Base-by-base conservation (phyloP, 1,284 basidiomycete genomes). In the Gymnopus androsaceus region DNA sequence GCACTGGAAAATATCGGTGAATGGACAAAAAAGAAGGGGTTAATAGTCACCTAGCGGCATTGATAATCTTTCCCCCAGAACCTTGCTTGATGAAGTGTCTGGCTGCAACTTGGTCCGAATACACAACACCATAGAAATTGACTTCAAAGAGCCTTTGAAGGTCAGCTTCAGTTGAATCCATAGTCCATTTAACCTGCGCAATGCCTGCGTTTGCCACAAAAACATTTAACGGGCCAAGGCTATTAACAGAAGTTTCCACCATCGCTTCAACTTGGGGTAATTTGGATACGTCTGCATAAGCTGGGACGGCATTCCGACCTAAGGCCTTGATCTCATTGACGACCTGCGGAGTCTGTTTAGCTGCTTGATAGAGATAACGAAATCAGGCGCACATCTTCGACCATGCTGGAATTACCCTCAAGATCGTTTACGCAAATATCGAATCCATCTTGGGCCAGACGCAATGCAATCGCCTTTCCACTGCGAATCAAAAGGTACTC, bases 191-290 rank as follows among this genome's bases (percentile, higher is more conserved):
- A 5, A 58, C 54, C 12, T 58, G 59, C 9, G 57, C 54, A 34
- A 60, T 60, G 6, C 56, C 59, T 36, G 59, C 59, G 42, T 60
- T 60, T 8, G 59, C 59, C n/a, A 60, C 54, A 33, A 60, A 45
- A 15, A 60, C 56, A 37, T 52, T 45, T 14, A 60, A 30, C 3
- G 56, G 51, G 3, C 59, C 59, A 25, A 60, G 36, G 25, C 45
- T 34, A 28, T 58, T 38, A 3, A 60, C 59, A 5, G 59, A 58
- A 3, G 42, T 40, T 15, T 53, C 45, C 37, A 60, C 54, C 31
- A 56, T 49, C 7, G 45, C 44, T 27, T 58, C 47, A 17, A 60
- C 54, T 7, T 58, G 51, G 5, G 56, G 25, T 25, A 46, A 33
- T 23, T 60, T 58, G 31, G 55, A 51, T 5, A 60, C 59, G 44